Conservation (phyloP, 805 yeast species). For the Millerozyma miso region DNA sequence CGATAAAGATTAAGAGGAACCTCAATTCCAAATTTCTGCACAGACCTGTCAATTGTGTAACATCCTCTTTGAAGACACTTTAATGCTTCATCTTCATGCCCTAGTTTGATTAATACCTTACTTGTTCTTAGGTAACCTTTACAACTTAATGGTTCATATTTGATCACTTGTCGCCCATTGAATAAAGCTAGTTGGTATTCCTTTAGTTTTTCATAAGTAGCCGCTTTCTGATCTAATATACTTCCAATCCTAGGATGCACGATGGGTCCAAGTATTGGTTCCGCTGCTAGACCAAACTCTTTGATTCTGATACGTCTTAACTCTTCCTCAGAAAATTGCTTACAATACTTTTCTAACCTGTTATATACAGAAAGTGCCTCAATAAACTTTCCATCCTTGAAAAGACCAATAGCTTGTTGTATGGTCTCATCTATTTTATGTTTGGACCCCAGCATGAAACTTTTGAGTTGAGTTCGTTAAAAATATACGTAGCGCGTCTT, state of each 20-base stretch:
- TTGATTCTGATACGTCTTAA: conserved; percentile 14
- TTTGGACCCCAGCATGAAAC: not conserved
- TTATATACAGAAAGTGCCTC: conserved; percentile 27
- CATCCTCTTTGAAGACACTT: conserved; percentile 34
- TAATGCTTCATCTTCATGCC: conserved; percentile 31
- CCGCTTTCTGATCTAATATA: conserved; percentile 45
- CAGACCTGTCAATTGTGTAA: conserved; percentile 28
- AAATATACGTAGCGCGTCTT: not conserved
- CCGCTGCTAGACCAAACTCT: conserved; percentile 15
- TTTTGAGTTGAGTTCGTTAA: not conserved
- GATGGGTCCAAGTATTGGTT: conserved; percentile 25
- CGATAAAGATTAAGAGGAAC: conserved; percentile 30
- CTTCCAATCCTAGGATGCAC: conserved; percentile 35
- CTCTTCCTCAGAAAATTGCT: conserved; percentile 11
- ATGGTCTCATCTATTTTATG: conserved; percentile 14
- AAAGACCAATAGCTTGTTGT: conserved; percentile 1
- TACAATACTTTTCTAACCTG: conserved; percentile 17
- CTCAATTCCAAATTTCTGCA: conserved; percentile 18
- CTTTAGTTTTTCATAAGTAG: conserved; percentile 42
- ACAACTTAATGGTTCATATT: conserved; percentile 41
- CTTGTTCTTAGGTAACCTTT: conserved; percentile 47
- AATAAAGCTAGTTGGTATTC: conserved; percentile 26
- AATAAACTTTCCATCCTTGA: conserved; percentile 10
- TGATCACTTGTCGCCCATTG: conserved; percentile 33
- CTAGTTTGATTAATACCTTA: conserved; percentile 26